Evolutionary conservation across 2,329 filamentous ascomycete species (phyloP).

Genomic region (Fusarium guadeloupense): DNA sequence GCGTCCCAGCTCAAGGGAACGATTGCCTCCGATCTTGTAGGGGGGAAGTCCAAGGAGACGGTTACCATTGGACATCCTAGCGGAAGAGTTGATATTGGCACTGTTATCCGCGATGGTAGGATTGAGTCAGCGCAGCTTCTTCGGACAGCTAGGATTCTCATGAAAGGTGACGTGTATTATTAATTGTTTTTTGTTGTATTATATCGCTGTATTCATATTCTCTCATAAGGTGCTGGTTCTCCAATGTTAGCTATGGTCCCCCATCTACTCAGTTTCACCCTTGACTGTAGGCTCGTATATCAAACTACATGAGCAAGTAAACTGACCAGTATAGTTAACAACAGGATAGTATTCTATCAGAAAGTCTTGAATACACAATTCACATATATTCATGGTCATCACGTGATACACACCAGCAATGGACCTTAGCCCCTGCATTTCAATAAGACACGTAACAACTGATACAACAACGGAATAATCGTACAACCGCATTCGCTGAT

Average conservation of each 20-base stretch:
- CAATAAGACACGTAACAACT: not conserved
- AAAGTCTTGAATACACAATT: not conserved
- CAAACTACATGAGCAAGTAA: not conserved
- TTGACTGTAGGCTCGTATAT: not conserved
- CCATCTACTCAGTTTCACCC: not conserved
- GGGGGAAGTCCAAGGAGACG: slow-evolving; percentile 31
- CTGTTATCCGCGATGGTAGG: slow-evolving; percentile 50
- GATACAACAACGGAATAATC: not conserved
- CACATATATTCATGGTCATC: not conserved
- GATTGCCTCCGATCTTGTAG: slow-evolving; percentile 49
- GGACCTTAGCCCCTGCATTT: not conserved
- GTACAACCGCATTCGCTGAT: no score
- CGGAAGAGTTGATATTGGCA: slow-evolving; percentile 57
- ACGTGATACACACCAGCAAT: slow-evolving; percentile 9
- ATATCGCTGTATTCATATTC: not conserved
- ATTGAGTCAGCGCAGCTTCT: slow-evolving; percentile 57
- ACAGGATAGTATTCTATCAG: not conserved
- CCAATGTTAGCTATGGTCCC: not conserved
- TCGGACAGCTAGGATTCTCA: slow-evolving; percentile 59
- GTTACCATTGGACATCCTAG: slow-evolving; percentile 59
- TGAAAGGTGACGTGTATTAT: slow-evolving; percentile 60
- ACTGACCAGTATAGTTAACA: no score
- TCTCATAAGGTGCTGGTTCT: not conserved
- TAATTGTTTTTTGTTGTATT: slow-evolving; percentile 18
- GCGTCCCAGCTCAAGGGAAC: slow-evolving; percentile 58